A percentile compares a stretch with the other conserved stretches of the same genome.
Evolutionary conservation across 305 asterid species (phyloP).

Genomic region (Solanum hybrid): DNA sequence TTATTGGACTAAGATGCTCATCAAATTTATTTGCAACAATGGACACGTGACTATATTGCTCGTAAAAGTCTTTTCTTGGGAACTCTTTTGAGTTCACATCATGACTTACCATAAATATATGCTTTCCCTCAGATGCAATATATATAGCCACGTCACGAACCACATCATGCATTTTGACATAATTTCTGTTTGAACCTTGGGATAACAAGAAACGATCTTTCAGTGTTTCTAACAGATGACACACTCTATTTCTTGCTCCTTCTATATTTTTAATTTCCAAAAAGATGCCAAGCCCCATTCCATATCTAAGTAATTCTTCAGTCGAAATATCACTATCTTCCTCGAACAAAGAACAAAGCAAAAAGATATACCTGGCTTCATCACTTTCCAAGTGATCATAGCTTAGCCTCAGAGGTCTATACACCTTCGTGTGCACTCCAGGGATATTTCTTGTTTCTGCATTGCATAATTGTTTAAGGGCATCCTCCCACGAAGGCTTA

Average conservation of each 20-base stretch:
- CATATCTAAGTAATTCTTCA: constrained; percentile 2
- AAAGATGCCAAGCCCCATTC: constrained; percentile 20
- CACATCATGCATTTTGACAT: constrained; percentile 38
- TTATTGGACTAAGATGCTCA: not conserved
- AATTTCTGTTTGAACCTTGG: not conserved
- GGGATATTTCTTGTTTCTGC: not conserved
- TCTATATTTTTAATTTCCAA: not conserved
- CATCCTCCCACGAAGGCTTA: constrained; percentile 16
- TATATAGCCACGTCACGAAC: constrained; percentile 19
- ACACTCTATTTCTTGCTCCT: constrained; percentile 9
- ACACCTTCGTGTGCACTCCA: not conserved
- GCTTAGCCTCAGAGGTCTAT: constrained; percentile 18
- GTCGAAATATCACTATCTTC: constrained; percentile 10
- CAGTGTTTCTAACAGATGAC: constrained; percentile 4
- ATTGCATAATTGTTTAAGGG: not conserved
- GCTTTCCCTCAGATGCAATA: constrained; percentile 4
- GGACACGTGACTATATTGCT: constrained; percentile 17
- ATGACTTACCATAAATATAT: constrained; percentile 1
- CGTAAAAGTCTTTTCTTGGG: not conserved
- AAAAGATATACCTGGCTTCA: constrained; percentile 15
- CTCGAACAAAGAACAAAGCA: constrained; percentile 27
- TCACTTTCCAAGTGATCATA: constrained; percentile 16
- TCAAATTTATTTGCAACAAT: not conserved
- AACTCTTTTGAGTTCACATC: not conserved
- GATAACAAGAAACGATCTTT: constrained; percentile 16